Evolutionary conservation across 441 rosid species (phyloP), one percentile per base, ranked within the genome.

Genomic region (Pelargonium myrrhifolium): DNA sequence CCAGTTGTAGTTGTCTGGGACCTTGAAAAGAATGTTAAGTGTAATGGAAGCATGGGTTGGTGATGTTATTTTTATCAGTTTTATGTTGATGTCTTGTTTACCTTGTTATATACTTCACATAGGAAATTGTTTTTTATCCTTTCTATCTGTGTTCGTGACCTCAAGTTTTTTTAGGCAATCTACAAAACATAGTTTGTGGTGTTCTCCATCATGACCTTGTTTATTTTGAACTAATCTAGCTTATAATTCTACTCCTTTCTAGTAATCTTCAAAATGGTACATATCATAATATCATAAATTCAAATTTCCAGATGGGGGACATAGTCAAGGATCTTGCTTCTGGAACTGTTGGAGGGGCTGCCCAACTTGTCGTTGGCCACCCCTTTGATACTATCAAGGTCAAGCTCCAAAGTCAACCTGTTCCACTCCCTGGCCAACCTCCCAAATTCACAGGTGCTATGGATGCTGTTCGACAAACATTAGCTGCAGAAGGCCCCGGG

Each of bases 321-420:
- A 86, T 85, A 8, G 94, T 86, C 2, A 89, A 88, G 87, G 99
- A 91, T 75, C 80, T 94, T 64, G 77, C 87, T 40, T 76, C 99
- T 37, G 99, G 99, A 77, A 91, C 97, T 1, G 74, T 91, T 20
- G 99, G 97, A 70, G 99, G 99, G 66, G 99, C 91, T 3, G 96
- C 97, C n/a, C 99, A 89, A 65, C 73, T 94, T 71, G 69, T 94
- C 26, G 76, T 73, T 17, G 99, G 99, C 14, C 99, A 94, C 77
- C 99, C 99, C 10, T 94, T 93, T 55, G 99, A 93, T 75, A 93
- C 99, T 18, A 83, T 93, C 83, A 93, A 93, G 81, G 99, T 93
- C 77, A 93, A 93, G 83, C 99, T 93, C 64, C 99, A 93, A 76
- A 93, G 99, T 80, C 97, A 91, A 78, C 92, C 96, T 15, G 66